phyloP scores from a whole-genome alignment of 148 eudicot species.

The Heliosperma pusillum region DNA sequence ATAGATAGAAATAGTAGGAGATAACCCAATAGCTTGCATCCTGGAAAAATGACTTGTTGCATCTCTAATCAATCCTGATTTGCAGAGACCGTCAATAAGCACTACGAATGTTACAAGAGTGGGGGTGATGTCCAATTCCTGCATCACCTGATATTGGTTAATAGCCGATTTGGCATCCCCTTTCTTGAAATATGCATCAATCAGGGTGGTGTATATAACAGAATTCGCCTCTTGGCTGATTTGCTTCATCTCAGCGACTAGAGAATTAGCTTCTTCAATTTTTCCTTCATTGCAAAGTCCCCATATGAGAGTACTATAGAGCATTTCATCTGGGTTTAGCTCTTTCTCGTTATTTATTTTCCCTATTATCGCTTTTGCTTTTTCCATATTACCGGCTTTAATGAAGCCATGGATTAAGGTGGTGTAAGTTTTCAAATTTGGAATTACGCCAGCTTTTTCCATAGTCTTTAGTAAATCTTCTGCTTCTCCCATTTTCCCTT shows the following conservation, averaged over 20 bases:
- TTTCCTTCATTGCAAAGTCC: conserved; percentile 66
- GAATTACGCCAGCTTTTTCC: conserved; percentile 48
- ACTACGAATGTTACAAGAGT: conserved; percentile 62
- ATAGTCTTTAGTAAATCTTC: conserved; percentile 56
- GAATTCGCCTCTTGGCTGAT: conserved; percentile 44
- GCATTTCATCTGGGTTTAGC: conserved; percentile 45
- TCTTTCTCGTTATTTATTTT: conserved; percentile 46
- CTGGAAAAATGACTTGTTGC: conserved; percentile 49
- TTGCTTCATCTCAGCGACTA: conserved; percentile 62
- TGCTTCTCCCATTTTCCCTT: conserved; percentile 73
- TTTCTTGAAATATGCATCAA: conserved; percentile 64
- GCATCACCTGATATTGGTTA: conserved; percentile 56
- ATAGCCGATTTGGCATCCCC: conserved; percentile 56
- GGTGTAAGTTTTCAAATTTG: conserved; percentile 62
- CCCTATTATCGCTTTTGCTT: conserved; percentile 39
- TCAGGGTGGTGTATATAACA: conserved; percentile 57
- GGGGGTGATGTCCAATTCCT: conserved; percentile 44
- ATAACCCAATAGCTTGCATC: conserved; percentile 51
- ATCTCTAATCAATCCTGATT: conserved; percentile 61
- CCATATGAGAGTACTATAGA: conserved; percentile 71
- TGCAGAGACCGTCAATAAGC: conserved; percentile 80
- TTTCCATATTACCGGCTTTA: conserved; percentile 54
- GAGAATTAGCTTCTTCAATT: conserved; percentile 57
- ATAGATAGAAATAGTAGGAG: conserved; percentile 62
- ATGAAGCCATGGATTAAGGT: conserved; percentile 71